Percentiles rank a stretch among this genome's conserved stretches.
phyloP scores from a whole-genome alignment of 192 early-diverging fungal species.

The Coemansia sp. region DNA sequence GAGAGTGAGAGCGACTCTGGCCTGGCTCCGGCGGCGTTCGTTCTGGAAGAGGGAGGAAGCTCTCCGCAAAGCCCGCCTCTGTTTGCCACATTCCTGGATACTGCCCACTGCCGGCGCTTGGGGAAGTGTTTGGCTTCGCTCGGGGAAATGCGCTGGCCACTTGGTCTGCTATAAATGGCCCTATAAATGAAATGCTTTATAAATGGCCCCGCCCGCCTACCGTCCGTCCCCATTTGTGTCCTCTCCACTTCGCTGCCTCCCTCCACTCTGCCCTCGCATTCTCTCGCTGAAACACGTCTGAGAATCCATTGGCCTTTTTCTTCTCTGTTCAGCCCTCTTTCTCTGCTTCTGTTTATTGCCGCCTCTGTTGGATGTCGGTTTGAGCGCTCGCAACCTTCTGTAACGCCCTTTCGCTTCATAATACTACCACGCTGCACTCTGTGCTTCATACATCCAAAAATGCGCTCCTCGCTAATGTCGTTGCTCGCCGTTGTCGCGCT shows the following conservation, averaged over 20 bases:
- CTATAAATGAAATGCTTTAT: not conserved
- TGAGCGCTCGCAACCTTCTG: slow-evolving; percentile 2
- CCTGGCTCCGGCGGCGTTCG: too few species aligned
- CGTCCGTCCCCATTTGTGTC: slow-evolving; percentile 5
- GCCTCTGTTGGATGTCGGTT: slow-evolving; percentile 1
- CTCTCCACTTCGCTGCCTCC: slow-evolving; percentile 10
- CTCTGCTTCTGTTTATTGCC: slow-evolving; percentile 8
- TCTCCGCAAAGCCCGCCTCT: not conserved
- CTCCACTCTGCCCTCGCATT: slow-evolving; percentile 16
- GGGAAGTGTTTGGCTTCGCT: not conserved
- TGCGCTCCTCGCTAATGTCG: slow-evolving; percentile 25
- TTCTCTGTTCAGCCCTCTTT: slow-evolving; percentile 1
- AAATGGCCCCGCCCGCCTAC: not conserved
- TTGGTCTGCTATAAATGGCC: too few species aligned
- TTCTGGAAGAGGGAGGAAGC: slow-evolving; percentile 1
- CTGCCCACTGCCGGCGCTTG: slow-evolving; percentile 10
- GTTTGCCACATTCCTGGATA: slow-evolving; percentile 30
- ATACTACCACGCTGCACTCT: not conserved
- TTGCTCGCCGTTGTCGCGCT: slow-evolving; percentile 25
- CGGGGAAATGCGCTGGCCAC: not conserved
- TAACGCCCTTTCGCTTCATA: slow-evolving; percentile 9
- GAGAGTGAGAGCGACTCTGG: not conserved
- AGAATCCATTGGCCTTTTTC: slow-evolving; percentile 3
- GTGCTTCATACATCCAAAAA: slow-evolving; percentile 3
- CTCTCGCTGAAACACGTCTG: slow-evolving; percentile 6